Conservation (phyloP, 2,329 filamentous ascomycete genomes). For the Ceratocystis cubensis region DNA sequence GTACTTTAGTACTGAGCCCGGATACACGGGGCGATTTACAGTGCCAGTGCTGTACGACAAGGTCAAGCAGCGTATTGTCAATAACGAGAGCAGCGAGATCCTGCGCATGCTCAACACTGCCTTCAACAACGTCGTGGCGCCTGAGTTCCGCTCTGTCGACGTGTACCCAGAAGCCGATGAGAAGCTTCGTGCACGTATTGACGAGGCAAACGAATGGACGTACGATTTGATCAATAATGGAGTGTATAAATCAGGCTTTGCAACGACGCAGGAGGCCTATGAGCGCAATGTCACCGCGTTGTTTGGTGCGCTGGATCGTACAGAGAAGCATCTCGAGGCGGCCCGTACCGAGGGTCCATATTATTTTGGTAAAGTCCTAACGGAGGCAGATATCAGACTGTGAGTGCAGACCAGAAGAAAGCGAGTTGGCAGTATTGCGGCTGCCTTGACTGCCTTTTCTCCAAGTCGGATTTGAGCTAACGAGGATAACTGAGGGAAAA, state of each 20-base stretch:
- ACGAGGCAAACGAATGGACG: conserved; percentile 67
- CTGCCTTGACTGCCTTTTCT: too few relatives aligned
- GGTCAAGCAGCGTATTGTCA: conserved; percentile 63
- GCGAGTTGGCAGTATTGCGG: background rate
- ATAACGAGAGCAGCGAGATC: conserved; percentile 86
- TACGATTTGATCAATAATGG: conserved; percentile 63
- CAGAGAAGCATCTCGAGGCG: conserved; percentile 54
- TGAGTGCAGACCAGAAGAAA: conserved; percentile 27
- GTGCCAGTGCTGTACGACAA: conserved; percentile 80
- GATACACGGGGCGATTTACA: conserved; percentile 70
- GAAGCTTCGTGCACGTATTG: conserved; percentile 53
- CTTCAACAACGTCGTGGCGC: conserved; percentile 60
- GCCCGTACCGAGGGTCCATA: conserved; percentile 44
- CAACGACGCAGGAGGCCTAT: conserved; percentile 71
- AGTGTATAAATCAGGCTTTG: conserved; percentile 69
- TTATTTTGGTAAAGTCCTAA: conserved; percentile 62
- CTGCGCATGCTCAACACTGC: conserved; percentile 70
- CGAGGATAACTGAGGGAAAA: conserved; percentile 6
- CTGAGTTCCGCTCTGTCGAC: conserved; percentile 46
- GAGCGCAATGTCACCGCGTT: conserved; percentile 57
- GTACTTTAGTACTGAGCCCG: conserved; percentile 61
- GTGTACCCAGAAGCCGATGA: conserved; percentile 47
- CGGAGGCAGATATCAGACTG: conserved; percentile 70
- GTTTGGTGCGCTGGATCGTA: conserved; percentile 64
- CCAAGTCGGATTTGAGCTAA: background rate